Base-by-base conservation (phyloP, 495 filamentous ascomycete genomes). In the Terfezia claveryi region DNA sequence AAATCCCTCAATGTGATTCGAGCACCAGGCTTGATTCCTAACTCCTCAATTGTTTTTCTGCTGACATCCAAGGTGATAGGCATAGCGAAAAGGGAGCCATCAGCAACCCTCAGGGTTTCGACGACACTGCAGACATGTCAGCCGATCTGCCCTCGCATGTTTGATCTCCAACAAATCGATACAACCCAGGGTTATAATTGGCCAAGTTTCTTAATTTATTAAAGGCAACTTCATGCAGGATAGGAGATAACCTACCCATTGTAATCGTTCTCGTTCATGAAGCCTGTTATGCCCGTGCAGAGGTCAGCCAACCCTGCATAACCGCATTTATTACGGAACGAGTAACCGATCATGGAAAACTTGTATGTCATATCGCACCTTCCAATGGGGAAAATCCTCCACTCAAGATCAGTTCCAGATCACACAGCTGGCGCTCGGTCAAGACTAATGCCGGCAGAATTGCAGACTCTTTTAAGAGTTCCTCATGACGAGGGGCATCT, bases 301-400 rank as follows among this genome's bases (percentile, higher is more conserved):
- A 32, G 27, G 27, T 32, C 27, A 32, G 27, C 27, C 27, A 32
- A 32, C 27, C 27, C 27, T 32, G 7, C 27, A 32, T 32, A 32
- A 7, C 27, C 27, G 27, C 27, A 32, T 32, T 32, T 2, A 7
- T 2, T 7, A 32, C 27, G 27, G 27, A 32, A 32, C 27, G 27
- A 32, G 27, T 32, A 32, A 2, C 27, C 27, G 7, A 32, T 32
- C 27, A 32, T 32, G 27, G 27, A 32, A 32, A 32, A 32, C 27
- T 32, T 4, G 2, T 7, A 32, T 32, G 27, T 7, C 7, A 32
- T 38, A 56, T 76, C 81, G 54, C 63, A 93, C 88, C 92, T 76
- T 96, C 92, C 20, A 98, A 77, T 52, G 91, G 91, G 59, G 86
- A 93, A 72, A 98, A 98, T 54, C 92, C 91, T 63, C 91, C 91